Base-by-base conservation (phyloP, 441 rosid species). In the Oxalis stricta region DNA sequence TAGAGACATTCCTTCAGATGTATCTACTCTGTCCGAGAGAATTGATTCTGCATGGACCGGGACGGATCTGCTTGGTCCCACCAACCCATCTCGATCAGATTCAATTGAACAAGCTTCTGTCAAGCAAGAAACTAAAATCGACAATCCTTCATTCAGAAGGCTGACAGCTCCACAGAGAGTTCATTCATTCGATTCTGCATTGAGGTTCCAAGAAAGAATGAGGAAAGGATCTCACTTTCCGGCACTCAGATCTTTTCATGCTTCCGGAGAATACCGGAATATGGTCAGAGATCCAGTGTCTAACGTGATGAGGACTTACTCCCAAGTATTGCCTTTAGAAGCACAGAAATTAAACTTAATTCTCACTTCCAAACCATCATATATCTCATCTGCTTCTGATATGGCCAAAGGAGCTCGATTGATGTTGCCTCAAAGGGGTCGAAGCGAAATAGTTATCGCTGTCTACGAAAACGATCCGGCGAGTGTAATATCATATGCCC, bases 11-110 rank as follows among this genome's bases (percentile, higher is more conserved):
- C 52, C 73, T 12, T 70, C 78, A 26, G 65, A 76, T 34, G 66
- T 57, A 14, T 72, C 96, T 18, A 66, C 66, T 58, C 61, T 92
- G 16, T 87, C 94, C 4, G 94, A 77, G 58, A 73, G 77, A 61
- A 92, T 92, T 58, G 99, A 92, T 68, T 84, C 87, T 10, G 92
- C 92, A 11, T 92, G 99, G 99, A 69, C 78, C 0, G 97, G 99
- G 33, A 82, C 86, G 18, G 77, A 73, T 53, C 82, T 67, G 5
- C 59, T 44, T 38, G 2, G 48, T 41, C 49, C 68, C 42, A 36
- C 46, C 1, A 55, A 52, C n/a, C 57, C 41, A 7, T 52, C 56
- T 14, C 60, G 45, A 22, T 53, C 39, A 35, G 85, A 77, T 59
- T 70, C 61, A 18, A 36, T 58, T 40, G 56, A 53, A 24, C 55